Evolutionary conservation across 176 grass and related monocot species (phyloP).

Genomic region (Leersia perrieri): DNA sequence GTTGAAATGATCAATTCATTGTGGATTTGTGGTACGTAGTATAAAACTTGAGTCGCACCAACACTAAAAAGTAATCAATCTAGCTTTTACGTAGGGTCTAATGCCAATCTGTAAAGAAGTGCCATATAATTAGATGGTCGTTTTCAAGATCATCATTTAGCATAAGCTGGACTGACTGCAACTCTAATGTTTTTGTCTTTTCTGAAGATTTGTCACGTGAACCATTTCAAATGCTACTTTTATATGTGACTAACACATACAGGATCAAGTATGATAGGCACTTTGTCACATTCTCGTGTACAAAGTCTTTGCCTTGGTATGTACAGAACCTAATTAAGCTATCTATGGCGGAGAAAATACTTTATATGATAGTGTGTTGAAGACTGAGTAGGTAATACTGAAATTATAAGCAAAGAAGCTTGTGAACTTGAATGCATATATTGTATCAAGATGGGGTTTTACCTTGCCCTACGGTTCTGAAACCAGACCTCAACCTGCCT

Average conservation of each 20-base stretch:
- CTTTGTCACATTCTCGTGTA: neutral
- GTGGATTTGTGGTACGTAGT: neutral
- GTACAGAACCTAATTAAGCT: neutral
- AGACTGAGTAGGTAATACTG: neutral
- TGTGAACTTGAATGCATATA: neutral
- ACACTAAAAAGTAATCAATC: neutral
- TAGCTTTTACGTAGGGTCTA: neutral
- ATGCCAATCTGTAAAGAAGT: neutral
- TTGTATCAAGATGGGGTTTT: neutral
- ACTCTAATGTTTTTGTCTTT: neutral
- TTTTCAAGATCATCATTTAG: neutral
- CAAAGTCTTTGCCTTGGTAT: neutral
- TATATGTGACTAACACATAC: neutral
- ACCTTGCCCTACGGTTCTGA: slow-evolving; percentile 99
- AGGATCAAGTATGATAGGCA: neutral
- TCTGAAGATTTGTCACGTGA: neutral
- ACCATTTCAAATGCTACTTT: neutral
- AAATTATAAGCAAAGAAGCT: neutral
- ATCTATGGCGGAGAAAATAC: neutral
- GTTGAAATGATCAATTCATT: slow-evolving; percentile 7
- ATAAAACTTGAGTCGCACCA: neutral
- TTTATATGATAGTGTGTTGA: neutral
- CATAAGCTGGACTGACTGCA: neutral
- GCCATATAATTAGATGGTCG: neutral
- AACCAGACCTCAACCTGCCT: slow-evolving; percentile 99